Evolutionary conservation across 2,329 filamentous ascomycete species (phyloP).

Genomic region (Pestalotiopsis sp.): DNA sequence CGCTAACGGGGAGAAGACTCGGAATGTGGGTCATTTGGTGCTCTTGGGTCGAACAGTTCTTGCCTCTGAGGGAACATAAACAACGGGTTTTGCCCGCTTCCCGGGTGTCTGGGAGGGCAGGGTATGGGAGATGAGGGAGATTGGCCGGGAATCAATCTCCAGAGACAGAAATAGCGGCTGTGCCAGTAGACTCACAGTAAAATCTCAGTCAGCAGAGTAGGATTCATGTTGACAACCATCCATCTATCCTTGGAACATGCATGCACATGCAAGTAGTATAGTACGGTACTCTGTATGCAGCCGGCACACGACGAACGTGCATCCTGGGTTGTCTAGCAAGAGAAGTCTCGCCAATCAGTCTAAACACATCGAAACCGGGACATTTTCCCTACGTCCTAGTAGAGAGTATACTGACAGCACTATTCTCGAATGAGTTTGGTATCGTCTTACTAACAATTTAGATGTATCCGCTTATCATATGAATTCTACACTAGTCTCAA

Average conservation of each 20-base stretch:
- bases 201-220: neutral
- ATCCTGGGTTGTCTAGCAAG: neutral
- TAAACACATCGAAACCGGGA: neutral
- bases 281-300: no score
- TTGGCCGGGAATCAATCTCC: neutral
- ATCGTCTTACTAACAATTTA: neutral
- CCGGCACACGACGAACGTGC: neutral
- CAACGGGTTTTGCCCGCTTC: neutral
- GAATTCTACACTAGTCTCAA: no score
- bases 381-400: neutral
- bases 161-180: neutral
- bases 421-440: neutral
- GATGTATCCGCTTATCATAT: neutral
- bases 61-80: neutral
- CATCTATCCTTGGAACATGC: neutral
- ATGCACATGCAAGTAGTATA: neutral
- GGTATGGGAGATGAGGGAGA: neutral
- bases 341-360: neutral
- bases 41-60: neutral
- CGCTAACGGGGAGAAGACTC: neutral
- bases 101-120: neutral
- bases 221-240: neutral
- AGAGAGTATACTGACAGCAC: neutral
- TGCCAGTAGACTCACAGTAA: neutral
- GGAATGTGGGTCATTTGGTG: neutral